Evolutionary conservation across 805 yeast genomes (phyloP).

Genomic region (Candida easanensis): DNA sequence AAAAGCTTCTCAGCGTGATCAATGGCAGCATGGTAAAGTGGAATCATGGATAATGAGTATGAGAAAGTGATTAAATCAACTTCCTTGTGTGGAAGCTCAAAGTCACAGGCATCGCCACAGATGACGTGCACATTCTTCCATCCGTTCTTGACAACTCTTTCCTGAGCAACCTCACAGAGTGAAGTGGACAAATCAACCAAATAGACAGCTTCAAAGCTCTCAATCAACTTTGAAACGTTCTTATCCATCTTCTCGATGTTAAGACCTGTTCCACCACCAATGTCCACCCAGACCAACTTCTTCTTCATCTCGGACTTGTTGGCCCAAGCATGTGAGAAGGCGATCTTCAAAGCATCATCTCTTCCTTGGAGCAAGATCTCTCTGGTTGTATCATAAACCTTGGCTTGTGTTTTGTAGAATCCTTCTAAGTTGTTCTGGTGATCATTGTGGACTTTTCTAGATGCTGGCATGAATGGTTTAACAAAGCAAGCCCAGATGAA

Average conservation of each 20-base stretch:
- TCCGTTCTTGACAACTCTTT: constrained; percentile 47
- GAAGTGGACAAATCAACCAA: constrained; percentile 78
- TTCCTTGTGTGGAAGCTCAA: constrained; percentile 44
- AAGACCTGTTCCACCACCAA: constrained; percentile 87
- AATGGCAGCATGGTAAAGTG: constrained; percentile 73
- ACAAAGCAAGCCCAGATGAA: constrained; percentile 35
- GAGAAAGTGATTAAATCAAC: constrained; percentile 81
- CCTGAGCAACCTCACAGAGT: constrained; percentile 66
- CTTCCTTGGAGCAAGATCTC: constrained; percentile 66
- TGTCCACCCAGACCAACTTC: constrained; percentile 67
- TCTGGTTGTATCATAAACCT: constrained; percentile 72
- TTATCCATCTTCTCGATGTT: constrained; percentile 75
- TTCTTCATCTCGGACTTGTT: constrained; percentile 27
- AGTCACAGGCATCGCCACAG: constrained; percentile 75
- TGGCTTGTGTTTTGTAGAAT: constrained; percentile 76
- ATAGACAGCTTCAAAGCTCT: constrained; percentile 61
- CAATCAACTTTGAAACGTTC: constrained; percentile 33
- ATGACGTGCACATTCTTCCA: constrained; percentile 63
- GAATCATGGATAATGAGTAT: constrained; percentile 83
- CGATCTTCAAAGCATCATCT: constrained; percentile 57
- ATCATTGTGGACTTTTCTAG: constrained; percentile 25
- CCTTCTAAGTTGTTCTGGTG: constrained; percentile 45
- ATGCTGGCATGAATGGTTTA: constrained; percentile 29
- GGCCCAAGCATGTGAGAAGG: constrained; percentile 49
- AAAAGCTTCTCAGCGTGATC: constrained; percentile 59